Base-by-base conservation (phyloP, 805 yeast genomes). In the Myxozyma monticola region DNA sequence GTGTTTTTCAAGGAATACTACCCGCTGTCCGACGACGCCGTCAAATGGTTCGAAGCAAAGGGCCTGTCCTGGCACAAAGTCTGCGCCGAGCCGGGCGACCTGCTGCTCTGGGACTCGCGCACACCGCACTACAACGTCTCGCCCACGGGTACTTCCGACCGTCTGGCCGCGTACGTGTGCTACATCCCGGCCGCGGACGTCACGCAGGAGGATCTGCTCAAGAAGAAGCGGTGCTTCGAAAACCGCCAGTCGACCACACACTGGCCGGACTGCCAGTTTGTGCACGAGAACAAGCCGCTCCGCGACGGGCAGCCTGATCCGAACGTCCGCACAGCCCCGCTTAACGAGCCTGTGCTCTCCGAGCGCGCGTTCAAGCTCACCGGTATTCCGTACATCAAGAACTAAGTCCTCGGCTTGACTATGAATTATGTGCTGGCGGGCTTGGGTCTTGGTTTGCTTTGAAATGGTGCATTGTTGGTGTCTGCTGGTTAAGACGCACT, bases 91-190 rank as follows among this genome's bases (percentile, higher is more conserved):
- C 53, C 53, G 15, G 53, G 53, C 14, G 53, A 49, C 18, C 24
- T 49, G 20, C 24, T 49, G 18, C 44, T 49, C 22, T 49, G 53
- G 53, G 53, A 49, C 20, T 49, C 53, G 14, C 37, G 53, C 10
- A 31, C 49, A 4, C 49, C 49, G 18, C 53, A 49, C 15, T 49
- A 44, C 31, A 44, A 44, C 49, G 18, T 22, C 28, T 18, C 37
- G 14, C 48, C 53, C 12, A 18, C 33, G 22, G 45, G 31, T 14
- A 39, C 44, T 9, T 33, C 18, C 22, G 29, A 37, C 17, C 14
- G 54, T 8, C 7, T 49, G 36, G 49, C 37, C 14, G 38, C 45
- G 8, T 49, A 49, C 20, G 36, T 39, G 8, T 49, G 50, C 38
- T 36, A 28, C 26, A 28, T 37, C 36, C 53, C 53, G 5, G 53